phyloP scores from a whole-genome alignment of 163 green algal genomes.

The Trebouxia gelatinosa region DNA sequence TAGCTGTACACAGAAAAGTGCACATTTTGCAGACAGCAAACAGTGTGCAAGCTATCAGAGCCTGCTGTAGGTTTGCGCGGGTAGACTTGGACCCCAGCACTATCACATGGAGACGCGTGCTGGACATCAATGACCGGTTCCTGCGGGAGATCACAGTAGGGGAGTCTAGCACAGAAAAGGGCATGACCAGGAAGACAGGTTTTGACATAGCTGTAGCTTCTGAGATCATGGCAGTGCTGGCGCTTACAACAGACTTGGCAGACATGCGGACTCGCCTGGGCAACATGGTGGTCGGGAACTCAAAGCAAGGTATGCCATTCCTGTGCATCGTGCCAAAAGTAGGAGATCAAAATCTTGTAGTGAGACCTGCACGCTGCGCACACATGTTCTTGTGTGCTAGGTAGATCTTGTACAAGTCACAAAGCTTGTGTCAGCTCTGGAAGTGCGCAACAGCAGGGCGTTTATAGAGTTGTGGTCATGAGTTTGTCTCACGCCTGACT shows the following conservation, averaged over 20 bases:
- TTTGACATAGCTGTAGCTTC: slow-evolving; percentile 96
- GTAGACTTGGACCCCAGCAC: slow-evolving; percentile 90
- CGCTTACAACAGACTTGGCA: slow-evolving; percentile 75
- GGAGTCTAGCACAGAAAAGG: slow-evolving; percentile 78
- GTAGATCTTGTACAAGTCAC: no score
- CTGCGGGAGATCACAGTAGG: slow-evolving; percentile 66
- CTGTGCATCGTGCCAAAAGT: no score
- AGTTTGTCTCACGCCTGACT: no score
- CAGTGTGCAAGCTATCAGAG: no score
- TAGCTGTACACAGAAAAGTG: no score
- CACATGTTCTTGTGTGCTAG: no score
- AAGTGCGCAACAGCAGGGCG: no score
- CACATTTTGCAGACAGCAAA: no score
- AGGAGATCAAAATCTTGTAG: no score
- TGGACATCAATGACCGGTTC: slow-evolving; percentile 89
- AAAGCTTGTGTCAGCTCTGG: no score
- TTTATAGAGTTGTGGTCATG: no score
- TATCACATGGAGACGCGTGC: slow-evolving; percentile 81
- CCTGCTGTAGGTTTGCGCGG: slow-evolving; percentile 72
- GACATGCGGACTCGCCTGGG: slow-evolving; percentile 94
- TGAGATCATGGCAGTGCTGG: slow-evolving; percentile 98
- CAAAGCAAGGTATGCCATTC: slow-evolving; percentile 48
- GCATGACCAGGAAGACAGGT: slow-evolving; percentile 77
- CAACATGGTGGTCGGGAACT: slow-evolving; percentile 85
- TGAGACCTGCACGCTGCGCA: no score